Base-by-base conservation (phyloP, 139 green algal species). In the Tetradesmus obliquus region DNA sequence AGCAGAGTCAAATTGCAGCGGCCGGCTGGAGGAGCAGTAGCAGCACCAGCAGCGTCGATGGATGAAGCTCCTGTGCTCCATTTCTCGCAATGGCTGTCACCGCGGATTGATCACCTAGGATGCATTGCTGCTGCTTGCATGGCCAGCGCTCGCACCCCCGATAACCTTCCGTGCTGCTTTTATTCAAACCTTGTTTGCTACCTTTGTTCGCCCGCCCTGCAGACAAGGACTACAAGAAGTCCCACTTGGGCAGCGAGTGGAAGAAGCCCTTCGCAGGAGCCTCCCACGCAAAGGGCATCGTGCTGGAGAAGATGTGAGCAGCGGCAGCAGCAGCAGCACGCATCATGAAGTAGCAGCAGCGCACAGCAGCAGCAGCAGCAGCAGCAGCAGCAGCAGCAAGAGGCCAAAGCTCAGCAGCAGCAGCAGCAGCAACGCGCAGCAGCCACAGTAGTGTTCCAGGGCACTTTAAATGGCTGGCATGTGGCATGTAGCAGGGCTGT, bases 201-300 rank as follows among this genome's bases (percentile, higher is more conserved):
- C 32, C 32, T 45, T 45, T 45, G 32, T 45, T 45, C 32, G 32
- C 32, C 32, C 32, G 32, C 32, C 32, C 32, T 45, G 76, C 98
- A 20, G 98, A 99, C 95, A 99, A 99, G 97, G 97, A 99, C 95
- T 99, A 99, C 97, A 99, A 99, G 95, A 99, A 99, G 96, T 96
- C 93, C 88, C 96, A 99, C 90, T 92, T 99, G 93, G 98, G 98
- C 92, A 98, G 96, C 58, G 98, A 99, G 97, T 99, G 97, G 97
- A 99, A 99, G 96, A 99, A 99, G 98, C 98, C 98, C n/a, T 99
- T 99, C 88, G 97, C 97, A 79, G 98, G 98, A 87, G 98, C 97
- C 87, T 99, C 98, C 12, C 98, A 99, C 95, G 96, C 98, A 92
- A 99, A 99, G 97, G 98, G 98, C 91, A 99, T 99, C 89, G 98